Percentiles rank a stretch among this genome's conserved stretches.
Conservation (phyloP, 2,329 filamentous ascomycete species). For the Scleromitrula shiraiana region DNA sequence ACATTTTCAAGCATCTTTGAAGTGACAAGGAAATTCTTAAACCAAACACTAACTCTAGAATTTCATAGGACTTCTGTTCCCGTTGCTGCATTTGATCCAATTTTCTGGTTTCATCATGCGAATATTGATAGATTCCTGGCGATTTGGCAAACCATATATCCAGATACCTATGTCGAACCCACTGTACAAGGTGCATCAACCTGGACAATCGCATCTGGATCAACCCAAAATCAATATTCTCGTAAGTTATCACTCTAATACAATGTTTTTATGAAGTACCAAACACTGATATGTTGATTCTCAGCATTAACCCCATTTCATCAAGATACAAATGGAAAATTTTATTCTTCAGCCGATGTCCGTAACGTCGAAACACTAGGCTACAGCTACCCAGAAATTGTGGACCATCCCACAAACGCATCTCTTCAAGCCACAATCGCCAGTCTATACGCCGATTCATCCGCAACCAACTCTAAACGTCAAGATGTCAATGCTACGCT, state of each 20-base stretch:
- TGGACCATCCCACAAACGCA: neutral
- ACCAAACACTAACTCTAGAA: neutral
- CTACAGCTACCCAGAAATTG: constrained; percentile 61
- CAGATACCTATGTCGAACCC: constrained; percentile 55
- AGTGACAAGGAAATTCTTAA: too few species aligned
- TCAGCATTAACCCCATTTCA: constrained; percentile 56
- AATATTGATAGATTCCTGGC: constrained; percentile 68
- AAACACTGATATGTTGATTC: too few species aligned
- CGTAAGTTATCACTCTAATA: too few species aligned
- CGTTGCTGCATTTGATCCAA: constrained; percentile 66
- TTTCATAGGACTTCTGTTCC: constrained; percentile 44
- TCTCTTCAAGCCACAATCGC: constrained; percentile 8
- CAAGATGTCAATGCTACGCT: neutral
- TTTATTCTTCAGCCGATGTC: constrained; percentile 1
- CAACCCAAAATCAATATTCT: constrained; percentile 1
- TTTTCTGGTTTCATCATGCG: constrained; percentile 33
- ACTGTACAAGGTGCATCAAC: constrained; percentile 45
- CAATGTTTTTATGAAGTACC: too few species aligned
- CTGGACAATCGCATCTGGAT: constrained; percentile 44
- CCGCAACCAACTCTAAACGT: neutral
- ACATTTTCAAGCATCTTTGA: neutral
- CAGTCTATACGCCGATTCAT: neutral
- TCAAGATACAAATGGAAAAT: constrained; percentile 25
- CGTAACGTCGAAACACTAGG: constrained; percentile 40
- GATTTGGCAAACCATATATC: constrained; percentile 68